A percentile compares a stretch with the other conserved stretches of the same genome.
Evolutionary conservation across 129 eudicot species (phyloP).

Genomic region (Flaveria robusta): DNA sequence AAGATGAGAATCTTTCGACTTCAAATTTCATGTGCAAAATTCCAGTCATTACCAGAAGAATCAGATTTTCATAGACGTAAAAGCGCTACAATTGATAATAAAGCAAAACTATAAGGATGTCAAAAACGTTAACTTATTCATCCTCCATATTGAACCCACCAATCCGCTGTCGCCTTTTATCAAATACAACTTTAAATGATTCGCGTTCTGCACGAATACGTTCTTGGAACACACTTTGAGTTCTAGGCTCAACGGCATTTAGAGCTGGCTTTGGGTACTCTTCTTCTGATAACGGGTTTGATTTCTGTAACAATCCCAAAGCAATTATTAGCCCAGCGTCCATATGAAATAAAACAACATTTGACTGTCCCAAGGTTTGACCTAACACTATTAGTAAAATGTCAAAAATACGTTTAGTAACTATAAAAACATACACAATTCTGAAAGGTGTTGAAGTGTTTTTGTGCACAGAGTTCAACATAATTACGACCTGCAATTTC

Average conservation of each 20-base stretch:
- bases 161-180: conserved; percentile 75
- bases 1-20: not conserved
- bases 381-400: not conserved
- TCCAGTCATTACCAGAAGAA: not conserved
- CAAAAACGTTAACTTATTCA: conserved; percentile 23
- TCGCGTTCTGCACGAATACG: conserved; percentile 80
- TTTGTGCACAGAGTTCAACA: not conserved
- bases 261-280: conserved; percentile 38
- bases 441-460: not conserved
- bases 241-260: conserved; percentile 42
- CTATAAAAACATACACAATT: not conserved
- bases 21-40: conserved; percentile 14
- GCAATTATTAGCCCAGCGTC: not conserved
- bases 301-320: conserved; percentile 52
- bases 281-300: conserved; percentile 77
- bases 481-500: not conserved
- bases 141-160: conserved; percentile 60
- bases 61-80: not conserved
- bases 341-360: not conserved
- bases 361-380: not conserved
- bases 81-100: conserved; percentile 1
- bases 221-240: conserved; percentile 67
- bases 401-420: not conserved
- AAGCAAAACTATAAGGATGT: conserved; percentile 5
- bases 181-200: conserved; percentile 89